A percentile compares a stretch with the other conserved stretches of the same genome.
phyloP scores from a whole-genome alignment of 345 rosid species.

The Isatis tinctoria region DNA sequence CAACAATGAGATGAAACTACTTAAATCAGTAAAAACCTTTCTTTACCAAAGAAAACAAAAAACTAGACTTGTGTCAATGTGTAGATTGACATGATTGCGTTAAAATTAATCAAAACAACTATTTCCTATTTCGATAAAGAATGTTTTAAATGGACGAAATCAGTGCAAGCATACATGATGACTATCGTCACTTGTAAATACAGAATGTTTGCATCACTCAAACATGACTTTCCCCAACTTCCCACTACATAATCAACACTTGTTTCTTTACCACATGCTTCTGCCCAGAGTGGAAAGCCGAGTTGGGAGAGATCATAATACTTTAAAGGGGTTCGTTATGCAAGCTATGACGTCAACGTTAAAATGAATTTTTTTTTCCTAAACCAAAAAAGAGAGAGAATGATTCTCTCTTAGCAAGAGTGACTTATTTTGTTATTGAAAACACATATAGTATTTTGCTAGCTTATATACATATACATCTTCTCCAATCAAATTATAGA shows the following conservation, averaged over 20 bases:
- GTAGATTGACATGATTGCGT: neutral
- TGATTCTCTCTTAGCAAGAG: neutral
- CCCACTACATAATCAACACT: conserved; percentile 3
- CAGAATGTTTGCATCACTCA: neutral
- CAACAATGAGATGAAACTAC: neutral
- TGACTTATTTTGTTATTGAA: neutral
- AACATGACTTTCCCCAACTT: conserved; percentile 7
- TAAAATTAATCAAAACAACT: neutral
- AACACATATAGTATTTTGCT: neutral
- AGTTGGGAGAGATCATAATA: conserved; percentile 7
- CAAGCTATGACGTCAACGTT: conserved; percentile 9
- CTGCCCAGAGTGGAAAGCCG: conserved; percentile 11
- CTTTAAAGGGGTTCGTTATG: conserved; percentile 9
- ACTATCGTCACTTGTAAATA: conserved; percentile 8
- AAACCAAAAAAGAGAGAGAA: neutral
- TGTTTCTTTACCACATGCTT: conserved; percentile 2
- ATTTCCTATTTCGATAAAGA: neutral
- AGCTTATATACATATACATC: neutral
- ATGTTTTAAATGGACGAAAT: conserved; percentile 3
- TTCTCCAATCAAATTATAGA: neutral
- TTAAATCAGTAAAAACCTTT: too few species aligned
- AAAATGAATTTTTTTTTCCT: neutral
- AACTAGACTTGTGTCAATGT: neutral
- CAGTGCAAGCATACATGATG: neutral
- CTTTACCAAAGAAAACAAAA: too few species aligned